Percentiles rank a stretch among this genome's conserved stretches.
These are phyloP conservation scores for Populus davidiana DNA, from an alignment of 345 rosid species.

Conservation along the genomic window DNA sequence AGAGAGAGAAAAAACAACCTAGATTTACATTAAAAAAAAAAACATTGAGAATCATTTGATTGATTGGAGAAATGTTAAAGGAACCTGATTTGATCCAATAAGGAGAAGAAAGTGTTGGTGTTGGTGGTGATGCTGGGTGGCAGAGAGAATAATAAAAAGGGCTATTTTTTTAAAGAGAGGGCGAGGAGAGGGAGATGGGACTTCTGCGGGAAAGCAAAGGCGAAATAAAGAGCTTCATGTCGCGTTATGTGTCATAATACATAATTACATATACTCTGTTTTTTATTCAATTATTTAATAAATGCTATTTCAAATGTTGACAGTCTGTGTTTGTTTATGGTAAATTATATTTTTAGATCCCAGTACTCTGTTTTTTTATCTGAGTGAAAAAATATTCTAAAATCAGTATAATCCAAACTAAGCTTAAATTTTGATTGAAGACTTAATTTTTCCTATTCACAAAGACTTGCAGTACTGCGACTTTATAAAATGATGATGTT, in stretches of 20 bases:
- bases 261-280: too few species aligned
- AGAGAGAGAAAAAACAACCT: constrained; percentile 10
- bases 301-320: too few species aligned
- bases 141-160: background rate
- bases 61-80: background rate
- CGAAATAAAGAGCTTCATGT: background rate
- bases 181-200: constrained; percentile 12
- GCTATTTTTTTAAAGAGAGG: background rate
- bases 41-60: background rate
- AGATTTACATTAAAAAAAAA: background rate
- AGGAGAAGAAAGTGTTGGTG: background rate
- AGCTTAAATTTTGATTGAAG: too few species aligned
- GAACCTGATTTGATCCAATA: constrained; percentile 38
- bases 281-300: too few species aligned
- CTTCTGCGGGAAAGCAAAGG: constrained; percentile 41
- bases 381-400: too few species aligned
- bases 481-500: too few species aligned
- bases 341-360: too few species aligned
- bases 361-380: too few species aligned
- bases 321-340: too few species aligned
- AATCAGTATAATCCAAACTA: too few species aligned
- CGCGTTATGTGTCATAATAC: background rate
- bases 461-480: too few species aligned
- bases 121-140: constrained; percentile 13
- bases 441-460: too few species aligned